Percentiles rank a stretch among this genome's conserved stretches.
These are phyloP conservation scores for Sisymbrium altissimum DNA, from an alignment of 345 rosid genomes.

Conservation along the genomic window DNA sequence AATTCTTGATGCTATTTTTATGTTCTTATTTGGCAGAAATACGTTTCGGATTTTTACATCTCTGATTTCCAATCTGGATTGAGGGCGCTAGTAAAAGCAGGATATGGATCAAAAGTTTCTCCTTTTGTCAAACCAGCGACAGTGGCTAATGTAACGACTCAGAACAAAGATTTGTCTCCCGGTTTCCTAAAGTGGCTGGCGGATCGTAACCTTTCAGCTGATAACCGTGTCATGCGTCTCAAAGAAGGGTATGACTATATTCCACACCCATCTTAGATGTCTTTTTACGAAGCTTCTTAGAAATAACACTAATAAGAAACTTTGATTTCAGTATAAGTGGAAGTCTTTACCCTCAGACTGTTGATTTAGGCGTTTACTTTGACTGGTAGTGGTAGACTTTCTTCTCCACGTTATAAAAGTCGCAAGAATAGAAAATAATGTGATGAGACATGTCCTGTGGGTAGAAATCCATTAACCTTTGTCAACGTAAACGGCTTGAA, in stretches of 20 bases:
- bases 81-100: slow-evolving; percentile 86
- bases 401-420: not conserved
- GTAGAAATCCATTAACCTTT: not conserved
- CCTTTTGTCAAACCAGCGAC: slow-evolving; percentile 75
- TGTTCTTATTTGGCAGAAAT: slow-evolving; percentile 52
- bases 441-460: not conserved
- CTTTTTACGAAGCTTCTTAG: not conserved
- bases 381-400: not conserved
- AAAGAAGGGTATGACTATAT: slow-evolving; percentile 70
- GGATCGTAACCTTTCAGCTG: slow-evolving; percentile 70
- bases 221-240: slow-evolving; percentile 76
- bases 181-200: slow-evolving; percentile 74
- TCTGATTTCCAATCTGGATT: slow-evolving; percentile 94
- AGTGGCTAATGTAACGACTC: slow-evolving; percentile 59
- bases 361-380: slow-evolving; percentile 11
- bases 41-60: slow-evolving; percentile 83
- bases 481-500: slow-evolving; percentile 14
- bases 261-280: not conserved
- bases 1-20: not conserved
- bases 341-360: not conserved
- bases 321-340: not conserved
- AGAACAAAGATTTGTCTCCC: slow-evolving; percentile 66
- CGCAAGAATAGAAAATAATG: not conserved
- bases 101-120: slow-evolving; percentile 87
- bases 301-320: not conserved